Conservation (phyloP, 2,329 filamentous ascomycete genomes). For the Periconia macrospinosa region DNA sequence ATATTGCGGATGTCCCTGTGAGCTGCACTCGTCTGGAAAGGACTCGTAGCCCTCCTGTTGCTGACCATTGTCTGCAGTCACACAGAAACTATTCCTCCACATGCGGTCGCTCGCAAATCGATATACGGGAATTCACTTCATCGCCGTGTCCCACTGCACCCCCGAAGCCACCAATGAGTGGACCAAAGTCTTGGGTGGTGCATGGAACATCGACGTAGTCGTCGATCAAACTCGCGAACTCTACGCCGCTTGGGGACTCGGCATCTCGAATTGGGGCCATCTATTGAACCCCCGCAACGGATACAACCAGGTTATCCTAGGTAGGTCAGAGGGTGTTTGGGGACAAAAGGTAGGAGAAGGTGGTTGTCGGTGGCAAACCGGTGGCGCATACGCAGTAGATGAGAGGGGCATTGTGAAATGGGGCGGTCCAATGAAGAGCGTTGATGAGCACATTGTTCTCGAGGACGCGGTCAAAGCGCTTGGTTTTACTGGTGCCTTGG, state of each 20-base stretch:
- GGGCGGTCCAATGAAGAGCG: slow-evolving; percentile 39
- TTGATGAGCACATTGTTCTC: slow-evolving; percentile 33
- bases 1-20: slow-evolving; percentile 41
- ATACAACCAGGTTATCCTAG: slow-evolving; percentile 38
- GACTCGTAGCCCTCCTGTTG: background rate
- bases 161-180: slow-evolving; percentile 59
- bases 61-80: slow-evolving; percentile 21
- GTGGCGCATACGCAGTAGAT: slow-evolving; percentile 38
- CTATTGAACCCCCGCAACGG: slow-evolving; percentile 39
- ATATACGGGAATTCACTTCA: slow-evolving; percentile 55
- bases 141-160: slow-evolving; percentile 64
- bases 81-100: slow-evolving; percentile 56
- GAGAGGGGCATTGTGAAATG: slow-evolving; percentile 36
- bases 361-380: slow-evolving; percentile 39
- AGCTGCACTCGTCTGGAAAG: slow-evolving; percentile 5
- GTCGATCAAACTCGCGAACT: slow-evolving; percentile 60
- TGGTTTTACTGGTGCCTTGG: slow-evolving; percentile 14
- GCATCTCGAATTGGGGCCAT: slow-evolving; percentile 44
- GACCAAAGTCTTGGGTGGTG: slow-evolving; percentile 60
- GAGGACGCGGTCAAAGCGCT: slow-evolving; percentile 36
- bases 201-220: slow-evolving; percentile 59
- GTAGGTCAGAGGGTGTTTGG: slow-evolving; percentile 39
- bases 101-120: slow-evolving; percentile 59
- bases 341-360: slow-evolving; percentile 39
- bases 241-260: slow-evolving; percentile 64